phyloP scores from a whole-genome alignment of 1,284 basidiomycete genomes.

The Mycocalia duriaeana region DNA sequence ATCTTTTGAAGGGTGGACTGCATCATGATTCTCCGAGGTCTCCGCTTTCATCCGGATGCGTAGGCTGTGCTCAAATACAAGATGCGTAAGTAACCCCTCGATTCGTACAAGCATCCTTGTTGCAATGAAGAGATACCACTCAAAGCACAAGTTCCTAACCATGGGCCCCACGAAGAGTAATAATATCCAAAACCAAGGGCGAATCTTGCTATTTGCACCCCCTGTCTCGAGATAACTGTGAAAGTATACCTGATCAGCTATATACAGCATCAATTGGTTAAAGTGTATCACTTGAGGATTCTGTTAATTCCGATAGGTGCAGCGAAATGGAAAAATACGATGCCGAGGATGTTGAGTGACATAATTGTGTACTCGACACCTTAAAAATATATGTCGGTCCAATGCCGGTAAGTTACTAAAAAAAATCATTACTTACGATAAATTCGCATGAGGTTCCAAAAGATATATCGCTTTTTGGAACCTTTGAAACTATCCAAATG shows the following conservation, averaged over 20 bases:
- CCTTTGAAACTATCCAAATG: background rate
- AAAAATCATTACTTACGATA: no score
- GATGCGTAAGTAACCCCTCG: constrained; percentile 4
- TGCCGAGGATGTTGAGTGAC: no score
- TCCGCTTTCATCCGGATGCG: constrained; percentile 2
- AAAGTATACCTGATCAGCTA: background rate
- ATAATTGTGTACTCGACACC: no score
- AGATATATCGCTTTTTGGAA: background rate
- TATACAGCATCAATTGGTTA: background rate
- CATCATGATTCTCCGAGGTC: background rate
- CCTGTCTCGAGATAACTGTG: background rate
- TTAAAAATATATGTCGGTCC: no score
- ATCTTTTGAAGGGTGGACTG: background rate
- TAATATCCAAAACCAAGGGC: constrained; percentile 1
- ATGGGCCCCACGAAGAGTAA: background rate
- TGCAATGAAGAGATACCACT: background rate
- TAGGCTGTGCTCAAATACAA: constrained; percentile 6
- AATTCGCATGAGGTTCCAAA: background rate
- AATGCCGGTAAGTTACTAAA: no score
- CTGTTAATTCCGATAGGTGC: background rate
- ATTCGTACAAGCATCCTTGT: background rate
- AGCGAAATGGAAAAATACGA: background rate
- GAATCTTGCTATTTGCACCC: background rate
- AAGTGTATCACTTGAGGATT: background rate
- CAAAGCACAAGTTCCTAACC: background rate